Conservation (phyloP, 2,329 filamentous ascomycete genomes). For the Aspergillus terreus region DNA sequence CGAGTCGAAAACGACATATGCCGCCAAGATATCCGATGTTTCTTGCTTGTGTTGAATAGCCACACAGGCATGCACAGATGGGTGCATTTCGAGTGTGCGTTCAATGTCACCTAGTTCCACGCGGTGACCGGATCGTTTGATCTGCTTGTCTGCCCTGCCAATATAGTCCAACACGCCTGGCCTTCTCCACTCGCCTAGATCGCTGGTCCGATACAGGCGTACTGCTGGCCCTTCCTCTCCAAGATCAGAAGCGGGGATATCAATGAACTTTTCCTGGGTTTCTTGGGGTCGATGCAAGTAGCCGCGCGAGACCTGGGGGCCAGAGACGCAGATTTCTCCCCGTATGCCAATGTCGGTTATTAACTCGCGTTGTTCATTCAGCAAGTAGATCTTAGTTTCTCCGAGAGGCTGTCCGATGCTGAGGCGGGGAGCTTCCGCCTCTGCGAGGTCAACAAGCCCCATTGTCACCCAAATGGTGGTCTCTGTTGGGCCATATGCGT, state of each 20-base stretch:
- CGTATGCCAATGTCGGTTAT: slow-evolving; percentile 53
- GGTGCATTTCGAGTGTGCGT: slow-evolving; percentile 52
- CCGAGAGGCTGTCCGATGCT: slow-evolving; percentile 9
- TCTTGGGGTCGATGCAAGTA: slow-evolving; percentile 58
- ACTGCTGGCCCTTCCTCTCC: slow-evolving; percentile 43
- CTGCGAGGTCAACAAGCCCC: slow-evolving; percentile 2
- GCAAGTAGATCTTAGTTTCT: slow-evolving; percentile 7
- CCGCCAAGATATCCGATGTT: slow-evolving; percentile 1
- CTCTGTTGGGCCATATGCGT: slow-evolving; percentile 16
- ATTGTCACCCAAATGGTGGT: slow-evolving; percentile 7
- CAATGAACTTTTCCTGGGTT: slow-evolving; percentile 66
- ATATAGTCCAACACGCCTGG: slow-evolving; percentile 62
- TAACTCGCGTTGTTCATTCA: slow-evolving; percentile 1
- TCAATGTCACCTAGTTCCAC: slow-evolving; percentile 89
- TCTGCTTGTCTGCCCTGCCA: slow-evolving; percentile 73
- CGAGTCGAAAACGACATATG: slow-evolving; percentile 3
- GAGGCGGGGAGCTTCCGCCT: slow-evolving; percentile 5
- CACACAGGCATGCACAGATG: not conserved
- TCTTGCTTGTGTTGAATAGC: not conserved
- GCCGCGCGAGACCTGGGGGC: slow-evolving; percentile 70
- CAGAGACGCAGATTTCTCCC: slow-evolving; percentile 75
- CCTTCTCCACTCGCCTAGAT: slow-evolving; percentile 63
- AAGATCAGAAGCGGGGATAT: not conserved
- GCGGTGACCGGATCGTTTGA: slow-evolving; percentile 85
- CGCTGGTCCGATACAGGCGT: slow-evolving; percentile 69